These are phyloP conservation scores for Trichoderma asperellum DNA, from an alignment of 2,329 filamentous ascomycete genomes.

Conservation along the genomic window DNA sequence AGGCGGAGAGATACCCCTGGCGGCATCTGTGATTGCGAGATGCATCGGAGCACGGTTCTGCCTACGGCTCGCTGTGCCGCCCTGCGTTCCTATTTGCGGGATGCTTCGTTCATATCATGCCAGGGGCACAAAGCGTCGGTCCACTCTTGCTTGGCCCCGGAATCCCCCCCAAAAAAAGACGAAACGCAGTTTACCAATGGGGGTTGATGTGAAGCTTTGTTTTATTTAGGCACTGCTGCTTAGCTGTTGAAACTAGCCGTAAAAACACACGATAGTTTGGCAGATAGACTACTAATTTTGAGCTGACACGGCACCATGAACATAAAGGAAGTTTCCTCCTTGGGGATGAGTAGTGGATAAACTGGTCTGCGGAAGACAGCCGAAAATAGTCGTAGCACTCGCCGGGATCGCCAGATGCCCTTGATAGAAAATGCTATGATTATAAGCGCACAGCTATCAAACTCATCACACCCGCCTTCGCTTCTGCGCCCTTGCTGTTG, in stretches of 20 bases:
- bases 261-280: neutral
- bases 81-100: slow-evolving; percentile 19
- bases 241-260: neutral
- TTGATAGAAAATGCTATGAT: neutral
- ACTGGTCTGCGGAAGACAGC: neutral
- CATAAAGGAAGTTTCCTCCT: neutral
- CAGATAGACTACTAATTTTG: neutral
- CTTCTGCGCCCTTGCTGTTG: slow-evolving; percentile 5
- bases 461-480: neutral
- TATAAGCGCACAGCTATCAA: neutral
- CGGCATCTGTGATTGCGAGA: slow-evolving; percentile 10
- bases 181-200: neutral
- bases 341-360: neutral
- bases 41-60: slow-evolving; percentile 20
- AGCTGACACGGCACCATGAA: neutral
- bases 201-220: neutral
- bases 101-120: slow-evolving; percentile 12
- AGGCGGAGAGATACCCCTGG: slow-evolving; percentile 4
- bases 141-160: slow-evolving; percentile 4
- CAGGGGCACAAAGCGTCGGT: slow-evolving; percentile 23
- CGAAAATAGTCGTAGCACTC: neutral
- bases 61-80: slow-evolving; percentile 6
- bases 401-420: neutral
- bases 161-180: neutral
- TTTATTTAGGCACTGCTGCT: neutral